phyloP scores from a whole-genome alignment of 306 rosid species.

The Morella rubra region DNA sequence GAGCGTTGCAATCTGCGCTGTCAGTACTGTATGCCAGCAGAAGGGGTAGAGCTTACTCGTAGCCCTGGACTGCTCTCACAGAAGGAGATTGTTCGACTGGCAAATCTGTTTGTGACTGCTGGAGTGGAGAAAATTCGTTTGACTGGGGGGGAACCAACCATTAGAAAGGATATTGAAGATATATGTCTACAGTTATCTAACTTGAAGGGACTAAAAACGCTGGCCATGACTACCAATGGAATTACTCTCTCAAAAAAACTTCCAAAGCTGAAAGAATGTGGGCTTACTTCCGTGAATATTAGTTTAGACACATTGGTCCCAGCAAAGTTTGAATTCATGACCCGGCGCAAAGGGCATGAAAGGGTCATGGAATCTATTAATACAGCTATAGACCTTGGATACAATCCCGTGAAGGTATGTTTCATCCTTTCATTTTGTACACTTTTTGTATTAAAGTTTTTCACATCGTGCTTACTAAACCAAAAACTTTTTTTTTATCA shows the following conservation, averaged over 20 bases:
- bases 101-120: slow-evolving; percentile 68
- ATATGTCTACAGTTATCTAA: slow-evolving; percentile 71
- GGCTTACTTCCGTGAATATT: slow-evolving; percentile 72
- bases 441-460: background rate
- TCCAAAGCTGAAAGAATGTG: slow-evolving; percentile 78
- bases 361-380: slow-evolving; percentile 78
- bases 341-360: slow-evolving; percentile 86
- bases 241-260: slow-evolving; percentile 65
- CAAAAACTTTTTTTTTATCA: background rate
- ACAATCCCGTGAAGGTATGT: slow-evolving; percentile 81
- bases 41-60: slow-evolving; percentile 86
- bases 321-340: slow-evolving; percentile 85
- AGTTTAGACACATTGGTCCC: slow-evolving; percentile 88
- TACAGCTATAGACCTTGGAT: slow-evolving; percentile 77
- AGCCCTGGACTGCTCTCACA: slow-evolving; percentile 54
- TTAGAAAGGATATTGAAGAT: slow-evolving; percentile 86
- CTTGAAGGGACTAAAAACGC: slow-evolving; percentile 66
- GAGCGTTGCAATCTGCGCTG: slow-evolving; percentile 95
- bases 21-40: slow-evolving; percentile 86
- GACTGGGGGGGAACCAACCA: slow-evolving; percentile 94
- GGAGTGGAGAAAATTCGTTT: slow-evolving; percentile 83
- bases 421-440: slow-evolving; percentile 6
- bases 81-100: slow-evolving; percentile 64
- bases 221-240: slow-evolving; percentile 88
- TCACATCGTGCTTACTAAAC: background rate